phyloP scores from a whole-genome alignment of 2,329 filamentous ascomycete genomes.

The Talaromyces sp. region DNA sequence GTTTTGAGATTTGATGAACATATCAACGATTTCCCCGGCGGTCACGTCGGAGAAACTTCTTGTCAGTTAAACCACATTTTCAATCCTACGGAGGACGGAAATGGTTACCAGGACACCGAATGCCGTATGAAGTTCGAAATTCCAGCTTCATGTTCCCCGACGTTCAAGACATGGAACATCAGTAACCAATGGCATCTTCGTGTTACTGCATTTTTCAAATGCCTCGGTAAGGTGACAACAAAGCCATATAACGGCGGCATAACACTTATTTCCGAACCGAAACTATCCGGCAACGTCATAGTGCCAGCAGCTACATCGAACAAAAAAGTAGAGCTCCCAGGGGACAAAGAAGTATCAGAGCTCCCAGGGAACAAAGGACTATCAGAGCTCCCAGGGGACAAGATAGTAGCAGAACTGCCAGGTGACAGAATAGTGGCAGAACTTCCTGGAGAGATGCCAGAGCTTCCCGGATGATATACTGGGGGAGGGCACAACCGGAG shows the following conservation, averaged over 20 bases:
- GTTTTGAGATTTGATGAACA: background rate
- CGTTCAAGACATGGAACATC: background rate
- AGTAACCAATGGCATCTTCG: background rate
- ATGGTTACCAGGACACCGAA: background rate
- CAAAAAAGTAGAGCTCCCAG: no score
- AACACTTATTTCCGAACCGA: background rate
- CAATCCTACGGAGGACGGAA: background rate
- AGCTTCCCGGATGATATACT: no score
- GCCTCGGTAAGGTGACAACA: background rate
- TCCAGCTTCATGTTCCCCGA: background rate
- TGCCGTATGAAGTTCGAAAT: background rate
- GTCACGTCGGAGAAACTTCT: background rate
- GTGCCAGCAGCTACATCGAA: no score
- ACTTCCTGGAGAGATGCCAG: no score
- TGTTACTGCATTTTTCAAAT: constrained; percentile 1
- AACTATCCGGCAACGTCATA: no score
- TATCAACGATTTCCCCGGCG: background rate
- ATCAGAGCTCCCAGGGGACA: no score
- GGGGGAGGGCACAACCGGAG: no score
- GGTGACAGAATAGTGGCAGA: no score
- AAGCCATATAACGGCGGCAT: background rate
- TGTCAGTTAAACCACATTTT: background rate
- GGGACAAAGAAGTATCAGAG: no score
- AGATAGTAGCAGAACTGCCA: no score
- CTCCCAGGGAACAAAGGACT: no score